Evolutionary conservation across 1,139 yeast genomes (phyloP).

Genomic region (Candida glucosophila): DNA sequence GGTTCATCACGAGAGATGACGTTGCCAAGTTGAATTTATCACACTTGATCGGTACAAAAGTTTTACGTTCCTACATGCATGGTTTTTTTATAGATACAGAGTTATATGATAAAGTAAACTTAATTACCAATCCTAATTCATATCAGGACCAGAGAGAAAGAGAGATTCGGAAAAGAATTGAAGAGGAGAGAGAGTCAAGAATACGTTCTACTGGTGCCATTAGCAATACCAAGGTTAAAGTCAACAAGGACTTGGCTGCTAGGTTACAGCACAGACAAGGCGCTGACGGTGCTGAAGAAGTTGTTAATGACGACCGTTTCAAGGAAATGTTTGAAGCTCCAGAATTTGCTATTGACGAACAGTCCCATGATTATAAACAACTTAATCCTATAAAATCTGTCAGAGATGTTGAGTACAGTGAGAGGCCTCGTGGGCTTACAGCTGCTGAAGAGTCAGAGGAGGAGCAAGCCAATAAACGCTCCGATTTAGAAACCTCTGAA

Average conservation of each 20-base stretch:
- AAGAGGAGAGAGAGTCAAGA: constrained; percentile 88
- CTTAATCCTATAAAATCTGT: constrained; percentile 71
- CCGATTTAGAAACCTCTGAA: constrained; percentile 8
- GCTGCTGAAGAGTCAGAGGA: constrained; percentile 88
- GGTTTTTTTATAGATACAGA: constrained; percentile 93
- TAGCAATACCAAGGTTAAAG: constrained; percentile 68
- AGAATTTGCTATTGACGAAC: constrained; percentile 83
- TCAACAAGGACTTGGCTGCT: constrained; percentile 77
- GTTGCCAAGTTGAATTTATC: constrained; percentile 70
- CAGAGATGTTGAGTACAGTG: constrained; percentile 34
- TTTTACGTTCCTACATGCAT: constrained; percentile 93
- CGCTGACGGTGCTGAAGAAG: constrained; percentile 35
- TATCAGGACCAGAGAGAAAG: constrained; percentile 86
- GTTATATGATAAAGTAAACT: constrained; percentile 82
- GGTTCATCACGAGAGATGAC: constrained; percentile 89
- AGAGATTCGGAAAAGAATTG: constrained; percentile 81
- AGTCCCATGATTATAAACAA: constrained; percentile 83
- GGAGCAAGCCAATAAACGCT: constrained; percentile 42
- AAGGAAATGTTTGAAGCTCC: constrained; percentile 92
- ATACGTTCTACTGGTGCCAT: constrained; percentile 82
- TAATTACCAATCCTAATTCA: constrained; percentile 89
- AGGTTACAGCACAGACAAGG: constrained; percentile 56
- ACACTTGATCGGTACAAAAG: constrained; percentile 87
- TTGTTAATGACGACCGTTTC: constrained; percentile 72
- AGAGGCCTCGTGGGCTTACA: constrained; percentile 47